These are phyloP conservation scores for Mycena pura DNA, from an alignment of 768 basidiomycete genomes.

Conservation along the genomic window DNA sequence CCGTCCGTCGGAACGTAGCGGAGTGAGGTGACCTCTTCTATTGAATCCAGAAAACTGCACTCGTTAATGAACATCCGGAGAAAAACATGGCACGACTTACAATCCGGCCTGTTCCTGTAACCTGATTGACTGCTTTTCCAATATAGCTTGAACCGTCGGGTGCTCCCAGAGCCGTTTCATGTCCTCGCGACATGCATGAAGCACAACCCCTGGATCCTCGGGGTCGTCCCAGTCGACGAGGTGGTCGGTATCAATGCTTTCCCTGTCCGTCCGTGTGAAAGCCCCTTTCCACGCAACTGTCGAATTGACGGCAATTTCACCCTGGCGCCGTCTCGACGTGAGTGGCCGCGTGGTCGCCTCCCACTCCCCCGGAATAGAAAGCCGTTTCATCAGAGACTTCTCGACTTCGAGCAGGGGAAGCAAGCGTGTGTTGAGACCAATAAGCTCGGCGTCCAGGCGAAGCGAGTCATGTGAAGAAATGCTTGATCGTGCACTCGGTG, in stretches of 20 bases:
- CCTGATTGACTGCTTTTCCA: conserved; percentile 58
- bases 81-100: conserved; percentile 50
- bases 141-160: conserved; percentile 57
- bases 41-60: conserved; percentile 68
- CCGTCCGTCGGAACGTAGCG: conserved; percentile 76
- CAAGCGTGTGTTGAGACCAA: conserved; percentile 72
- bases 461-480: conserved; percentile 17
- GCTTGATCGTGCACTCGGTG: conserved; percentile 29
- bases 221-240: conserved; percentile 60
- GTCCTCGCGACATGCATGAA: conserved; percentile 72
- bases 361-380: conserved; percentile 59
- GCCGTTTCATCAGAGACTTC: conserved; percentile 64
- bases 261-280: conserved; percentile 48
- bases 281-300: conserved; percentile 60
- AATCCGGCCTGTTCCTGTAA: conserved; percentile 77
- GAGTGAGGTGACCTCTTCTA: conserved; percentile 66
- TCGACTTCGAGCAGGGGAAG: conserved; percentile 74
- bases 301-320: conserved; percentile 64
- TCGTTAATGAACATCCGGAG: conserved; percentile 4
- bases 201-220: conserved; percentile 66
- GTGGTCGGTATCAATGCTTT: conserved; percentile 54
- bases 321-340: conserved; percentile 28
- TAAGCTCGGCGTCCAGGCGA: conserved; percentile 54
- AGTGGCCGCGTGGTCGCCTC: conserved; percentile 45
- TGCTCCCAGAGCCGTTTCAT: conserved; percentile 76